Conservation (phyloP, 1,139 yeast species). For the Diutina neorugosa region DNA sequence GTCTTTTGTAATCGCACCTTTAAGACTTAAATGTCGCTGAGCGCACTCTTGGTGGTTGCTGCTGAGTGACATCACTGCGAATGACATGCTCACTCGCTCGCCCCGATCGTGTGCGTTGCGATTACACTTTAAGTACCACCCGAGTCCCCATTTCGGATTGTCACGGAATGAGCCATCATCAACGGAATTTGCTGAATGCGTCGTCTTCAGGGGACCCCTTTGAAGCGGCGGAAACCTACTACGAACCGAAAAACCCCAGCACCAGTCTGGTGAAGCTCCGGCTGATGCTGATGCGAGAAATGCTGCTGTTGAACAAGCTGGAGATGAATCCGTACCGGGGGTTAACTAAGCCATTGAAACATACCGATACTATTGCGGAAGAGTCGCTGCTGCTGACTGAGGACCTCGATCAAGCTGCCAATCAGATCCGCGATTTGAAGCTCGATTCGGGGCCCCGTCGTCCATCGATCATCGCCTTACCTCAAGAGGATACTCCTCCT, state of each 20-base stretch:
- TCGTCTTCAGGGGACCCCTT: background rate
- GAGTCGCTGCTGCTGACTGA: background rate
- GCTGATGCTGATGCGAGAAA: background rate
- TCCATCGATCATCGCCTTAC: background rate
- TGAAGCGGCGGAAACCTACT: background rate
- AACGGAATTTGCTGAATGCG: background rate
- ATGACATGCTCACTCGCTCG: no score
- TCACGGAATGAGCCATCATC: background rate
- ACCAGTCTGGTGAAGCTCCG: background rate
- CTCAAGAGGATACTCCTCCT: background rate
- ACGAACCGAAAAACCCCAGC: background rate
- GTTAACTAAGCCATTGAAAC: background rate
- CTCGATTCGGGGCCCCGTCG: background rate
- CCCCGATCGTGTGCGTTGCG: no score
- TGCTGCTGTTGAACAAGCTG: background rate
- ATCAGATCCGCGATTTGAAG: background rate
- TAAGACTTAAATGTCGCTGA: no score
- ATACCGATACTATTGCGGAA: background rate
- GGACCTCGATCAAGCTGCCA: background rate
- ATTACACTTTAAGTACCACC: no score
- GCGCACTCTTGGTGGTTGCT: no score
- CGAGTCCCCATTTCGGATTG: background rate
- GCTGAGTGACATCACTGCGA: no score
- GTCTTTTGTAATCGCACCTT: no score
- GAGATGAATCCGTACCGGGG: background rate